These are phyloP conservation scores for Ophiobolus disseminans DNA, from an alignment of 2,329 filamentous ascomycete genomes.

Conservation along the genomic window DNA sequence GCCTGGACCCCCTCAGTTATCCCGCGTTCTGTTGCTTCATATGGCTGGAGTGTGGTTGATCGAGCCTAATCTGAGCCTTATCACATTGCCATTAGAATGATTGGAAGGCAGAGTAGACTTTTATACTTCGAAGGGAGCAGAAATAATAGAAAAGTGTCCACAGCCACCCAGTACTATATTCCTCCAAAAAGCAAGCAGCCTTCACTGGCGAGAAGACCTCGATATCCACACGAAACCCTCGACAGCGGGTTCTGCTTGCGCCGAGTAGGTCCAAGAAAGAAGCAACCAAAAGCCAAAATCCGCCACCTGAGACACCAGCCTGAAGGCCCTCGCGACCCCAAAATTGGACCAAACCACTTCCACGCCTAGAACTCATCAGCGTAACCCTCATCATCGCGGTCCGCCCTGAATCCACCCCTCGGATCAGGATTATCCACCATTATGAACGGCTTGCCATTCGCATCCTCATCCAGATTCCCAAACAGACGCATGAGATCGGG, in stretches of 20 bases:
- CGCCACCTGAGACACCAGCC: not conserved
- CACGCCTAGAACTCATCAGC: slow-evolving; percentile 32
- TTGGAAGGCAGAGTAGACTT: too few species aligned
- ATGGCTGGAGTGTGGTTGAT: not conserved
- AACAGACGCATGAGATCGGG: slow-evolving; percentile 57
- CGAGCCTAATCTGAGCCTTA: not conserved
- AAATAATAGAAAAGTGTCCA: too few species aligned
- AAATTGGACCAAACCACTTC: not conserved
- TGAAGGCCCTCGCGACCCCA: not conserved
- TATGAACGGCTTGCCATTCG: slow-evolving; percentile 51
- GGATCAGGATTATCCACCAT: slow-evolving; percentile 45
- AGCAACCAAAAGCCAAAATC: not conserved
- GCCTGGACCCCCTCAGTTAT: not conserved
- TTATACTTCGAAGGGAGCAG: too few species aligned
- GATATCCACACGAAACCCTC: too few species aligned
- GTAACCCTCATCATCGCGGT: slow-evolving; percentile 42
- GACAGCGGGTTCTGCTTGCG: too few species aligned
- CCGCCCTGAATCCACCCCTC: slow-evolving; percentile 39
- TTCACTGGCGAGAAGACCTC: too few species aligned
- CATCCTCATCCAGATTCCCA: slow-evolving; percentile 50
- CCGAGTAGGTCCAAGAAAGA: too few species aligned
- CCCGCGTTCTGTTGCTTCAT: not conserved
- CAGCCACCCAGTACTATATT: too few species aligned
- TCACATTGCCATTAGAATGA: too few species aligned
- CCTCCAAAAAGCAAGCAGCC: too few species aligned